Conservation (phyloP, 2,329 filamentous ascomycete genomes). For the Scedosporium boydii region DNA sequence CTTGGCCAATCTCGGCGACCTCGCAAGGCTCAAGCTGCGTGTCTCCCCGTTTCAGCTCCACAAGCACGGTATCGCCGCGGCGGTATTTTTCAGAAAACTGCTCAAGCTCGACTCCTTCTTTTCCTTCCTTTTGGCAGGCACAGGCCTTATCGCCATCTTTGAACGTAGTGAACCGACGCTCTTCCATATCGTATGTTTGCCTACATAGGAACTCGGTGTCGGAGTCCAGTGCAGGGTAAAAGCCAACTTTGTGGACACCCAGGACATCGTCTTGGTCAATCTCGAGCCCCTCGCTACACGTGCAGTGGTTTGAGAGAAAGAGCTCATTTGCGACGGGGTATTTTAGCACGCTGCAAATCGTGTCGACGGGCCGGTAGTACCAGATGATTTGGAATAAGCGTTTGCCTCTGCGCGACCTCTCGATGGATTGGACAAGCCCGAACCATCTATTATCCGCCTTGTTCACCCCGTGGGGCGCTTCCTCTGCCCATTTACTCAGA, state of each 20-base stretch:
- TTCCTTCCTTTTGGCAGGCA: conserved; percentile 31
- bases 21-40: conserved; percentile 50
- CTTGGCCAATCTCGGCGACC: conserved; percentile 29
- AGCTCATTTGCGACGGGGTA: conserved; percentile 67
- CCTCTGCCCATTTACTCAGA: conserved; percentile 45
- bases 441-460: conserved; percentile 51
- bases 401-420: conserved; percentile 22
- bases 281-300: conserved; percentile 34
- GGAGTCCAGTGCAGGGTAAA: conserved; percentile 39
- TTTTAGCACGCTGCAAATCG: conserved; percentile 54
- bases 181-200: conserved; percentile 53
- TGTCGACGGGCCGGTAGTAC: conserved; percentile 65
- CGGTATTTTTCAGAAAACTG: conserved; percentile 22
- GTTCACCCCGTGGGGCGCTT: conserved; percentile 28
- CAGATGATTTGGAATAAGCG: conserved; percentile 56
- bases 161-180: conserved; percentile 54
- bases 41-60: conserved; percentile 18
- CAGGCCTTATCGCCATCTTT: conserved; percentile 37
- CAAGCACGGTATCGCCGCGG: conserved; percentile 52
- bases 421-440: conserved; percentile 55
- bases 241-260: conserved; percentile 47
- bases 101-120: neutral
- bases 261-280: conserved; percentile 47
- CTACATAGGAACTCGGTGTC: conserved; percentile 55
- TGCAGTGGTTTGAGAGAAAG: conserved; percentile 69